Evolutionary conservation across 495 filamentous ascomycete species (phyloP), one percentile per base, ranked within the genome.

Genomic region (Aspergillus coremiiformis): DNA sequence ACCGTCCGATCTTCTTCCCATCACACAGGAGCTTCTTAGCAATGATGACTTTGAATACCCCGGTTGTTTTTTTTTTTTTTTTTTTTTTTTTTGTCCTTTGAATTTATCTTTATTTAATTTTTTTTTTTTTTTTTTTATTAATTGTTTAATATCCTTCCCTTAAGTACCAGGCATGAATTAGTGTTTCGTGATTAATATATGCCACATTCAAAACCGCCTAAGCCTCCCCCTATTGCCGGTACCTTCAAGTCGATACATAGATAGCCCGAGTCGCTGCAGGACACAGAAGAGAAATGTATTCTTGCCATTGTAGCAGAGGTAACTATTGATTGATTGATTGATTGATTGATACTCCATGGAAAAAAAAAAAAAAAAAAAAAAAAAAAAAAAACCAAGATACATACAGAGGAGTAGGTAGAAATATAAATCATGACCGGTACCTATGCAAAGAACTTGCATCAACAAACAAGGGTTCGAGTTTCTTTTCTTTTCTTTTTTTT

Each of bases 381-480:
- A n/a, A n/a, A n/a, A n/a, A n/a, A n/a, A n/a, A n/a, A n/a, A n/a
- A n/a, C n/a, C n/a, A n/a, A n/a, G n/a, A n/a, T n/a, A n/a, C n/a
- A n/a, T n/a, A n/a, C n/a, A n/a, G n/a, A n/a, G n/a, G n/a, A n/a
- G n/a, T n/a, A n/a, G n/a, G n/a, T n/a, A n/a, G n/a, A 44, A 44
- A 32, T 15, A 44, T 32, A 23, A 52, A 43, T 32, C 41, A 23
- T 17, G 41, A 22, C 41, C 17, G 11, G 41, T 23, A 17, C 41
- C 41, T 44, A 37, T 55, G 50, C 44, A 43, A 59, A 39, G 39
- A 49, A n/a, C 48, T 46, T 56, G 53, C 57, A 59, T 55, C 22
- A 26, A 39, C 55, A 30, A 51, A 58, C 57, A 60, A 51, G 57
- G 57, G 53, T 53, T 56, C 52, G 47, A 51, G 47, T 47, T 42